Evolutionary conservation across 1,284 basidiomycete genomes (phyloP), one percentile per base, ranked within the genome.

Genomic region (Polyporus tsugae): DNA sequence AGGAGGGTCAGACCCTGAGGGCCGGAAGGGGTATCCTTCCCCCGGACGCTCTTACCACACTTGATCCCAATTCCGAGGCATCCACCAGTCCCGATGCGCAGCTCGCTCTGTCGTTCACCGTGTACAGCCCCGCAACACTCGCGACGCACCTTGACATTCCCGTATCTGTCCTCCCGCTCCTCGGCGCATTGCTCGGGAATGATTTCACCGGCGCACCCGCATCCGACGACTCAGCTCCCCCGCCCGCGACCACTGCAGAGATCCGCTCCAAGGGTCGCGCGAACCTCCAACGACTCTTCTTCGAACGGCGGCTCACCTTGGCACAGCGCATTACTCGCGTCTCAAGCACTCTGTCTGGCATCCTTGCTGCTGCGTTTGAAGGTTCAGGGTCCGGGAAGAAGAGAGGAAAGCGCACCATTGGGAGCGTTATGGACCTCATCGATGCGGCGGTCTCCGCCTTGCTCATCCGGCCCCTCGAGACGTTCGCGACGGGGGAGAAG

Each of bases 171-270:
- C 86, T 97, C 22, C 95, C 96, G 1, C 85, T 97, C 11, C 83
- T 97, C n/a, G 94, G 91, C 11, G 91, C 94, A 2, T 82, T 97
- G 1, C 87, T 95, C 10, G 96, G 96, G 38, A 97, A 96, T 77
- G 96, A 97, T 78, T 95, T 91, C 75, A 75, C 85, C 78, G 72
- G 83, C 81, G 52, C 80, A 78, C 69, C 68, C 80, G 39, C 80
- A 79, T 70, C 70, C 13, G 70, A 72, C 17, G 73, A 73, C 64
- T 79, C 82, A 33, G 80, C 80, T 39, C 73, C 72, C 5, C 52
- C 69, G 1, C 67, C 67, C 1, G 65, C 44, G 35, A 73, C 73
- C 9, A 70, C 72, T 13, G 67, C 69, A 1, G 70, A 73, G 38
- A 63, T 72, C 42, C 70, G 67, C 39, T 25, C 62, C 22, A 64